Base-by-base conservation (phyloP, 2,329 filamentous ascomycete species). In the Pseudofabraea citricarpa region DNA sequence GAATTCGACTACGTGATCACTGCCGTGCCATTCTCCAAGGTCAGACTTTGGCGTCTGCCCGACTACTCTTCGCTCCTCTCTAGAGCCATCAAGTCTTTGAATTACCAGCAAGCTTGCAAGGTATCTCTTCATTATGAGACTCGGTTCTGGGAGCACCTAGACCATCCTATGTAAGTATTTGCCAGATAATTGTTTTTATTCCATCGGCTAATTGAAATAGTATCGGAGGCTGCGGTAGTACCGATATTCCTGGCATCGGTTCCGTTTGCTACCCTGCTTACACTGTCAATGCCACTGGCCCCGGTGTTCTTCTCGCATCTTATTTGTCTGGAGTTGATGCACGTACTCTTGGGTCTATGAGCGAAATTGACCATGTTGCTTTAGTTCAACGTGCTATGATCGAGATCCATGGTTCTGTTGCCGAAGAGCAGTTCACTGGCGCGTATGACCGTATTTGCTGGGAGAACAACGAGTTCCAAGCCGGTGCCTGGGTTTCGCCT, bases 81-180 rank as follows among this genome's bases (percentile, higher is more conserved):
- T 42, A 67, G 71, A 48, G 73, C 73, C 10, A 75, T 77, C 55
- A 50, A 56, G n/a, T 65, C 67, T 23, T 51, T 76, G 39, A 60
- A 61, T 13, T 76, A 76, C 61, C 55, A 47, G 2, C 54, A 61
- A 0, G 68, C 71, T 35, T 79, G 74, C 67, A 77, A 77, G 58
- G 73, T 87, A 0, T 77, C 82, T 0, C 72, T 87, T 3, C 81
- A 84, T 60, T 88, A 84, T 66, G 68, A 74, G 45, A 79, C 82
- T 0, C 78, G 84, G 2, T 79, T 77, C 65, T 78, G 73, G 74
- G 73, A 77, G 55, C 67, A 71, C 45, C 64, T 63, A 38, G 58
- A 64, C 22, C 67, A 67, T 37, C 72, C 73, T 10, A 53, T 55
- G 35, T 37, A 37, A 37, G 35, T 22, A 13, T 5, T 19, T 18